Conservation (phyloP, 2,329 filamentous ascomycete species). For the Sclerotinia borealis region DNA sequence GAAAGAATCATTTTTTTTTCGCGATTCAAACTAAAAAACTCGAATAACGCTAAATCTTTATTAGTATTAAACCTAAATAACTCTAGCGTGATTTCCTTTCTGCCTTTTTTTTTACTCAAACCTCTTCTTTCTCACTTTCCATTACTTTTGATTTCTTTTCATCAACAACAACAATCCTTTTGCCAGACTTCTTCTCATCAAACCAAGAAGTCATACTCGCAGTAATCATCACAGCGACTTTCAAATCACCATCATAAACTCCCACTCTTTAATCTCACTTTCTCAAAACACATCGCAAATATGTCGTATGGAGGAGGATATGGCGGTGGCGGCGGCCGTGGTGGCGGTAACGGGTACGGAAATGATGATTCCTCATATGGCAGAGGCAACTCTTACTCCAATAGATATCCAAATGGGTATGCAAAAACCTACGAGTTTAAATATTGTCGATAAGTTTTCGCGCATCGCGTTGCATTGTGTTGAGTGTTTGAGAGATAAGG, state of each 20-base stretch:
- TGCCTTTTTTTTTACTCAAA: constrained; percentile 19
- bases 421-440: constrained; percentile 33
- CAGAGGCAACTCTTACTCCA: constrained; percentile 40
- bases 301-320: constrained; percentile 61
- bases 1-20: neutral
- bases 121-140: constrained; percentile 10
- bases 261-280: constrained; percentile 14
- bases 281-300: constrained; percentile 16
- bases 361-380: constrained; percentile 50
- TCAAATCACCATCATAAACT: constrained; percentile 13
- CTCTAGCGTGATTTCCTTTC: neutral
- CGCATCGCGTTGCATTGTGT: constrained; percentile 27
- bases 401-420: constrained; percentile 47
- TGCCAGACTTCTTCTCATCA: constrained; percentile 22
- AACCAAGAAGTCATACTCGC: constrained; percentile 17
- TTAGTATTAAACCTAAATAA: neutral
- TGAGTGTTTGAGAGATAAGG: constrained; percentile 22
- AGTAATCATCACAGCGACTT: constrained; percentile 11
- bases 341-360: constrained; percentile 44
- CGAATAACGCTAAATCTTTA: neutral
- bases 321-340: constrained; percentile 48
- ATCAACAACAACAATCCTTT: constrained; percentile 18
- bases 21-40: constrained; percentile 2
- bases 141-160: constrained; percentile 6
- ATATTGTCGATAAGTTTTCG: constrained; percentile 33